A percentile compares a stretch with the other conserved stretches of the same genome.
Evolutionary conservation across 352 stramenopile genomes (phyloP).

Genomic region (Hyaloperonospora arabidopsidis): DNA sequence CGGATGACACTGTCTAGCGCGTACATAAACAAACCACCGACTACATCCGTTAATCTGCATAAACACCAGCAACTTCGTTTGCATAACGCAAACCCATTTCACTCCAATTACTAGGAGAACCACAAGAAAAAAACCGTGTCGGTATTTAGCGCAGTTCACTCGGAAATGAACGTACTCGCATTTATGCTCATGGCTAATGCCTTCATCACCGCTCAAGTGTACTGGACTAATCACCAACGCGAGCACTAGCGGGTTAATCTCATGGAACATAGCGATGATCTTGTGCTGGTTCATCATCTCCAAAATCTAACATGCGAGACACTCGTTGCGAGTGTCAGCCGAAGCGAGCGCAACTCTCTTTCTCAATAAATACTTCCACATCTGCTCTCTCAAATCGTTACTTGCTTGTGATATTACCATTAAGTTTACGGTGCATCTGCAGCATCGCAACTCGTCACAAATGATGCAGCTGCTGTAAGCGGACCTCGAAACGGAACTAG

Average conservation of each 20-base stretch:
- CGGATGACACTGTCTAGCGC: no score
- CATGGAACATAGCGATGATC: constrained; percentile 41
- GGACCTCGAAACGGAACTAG: constrained; percentile 63
- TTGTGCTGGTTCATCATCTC: constrained; percentile 52
- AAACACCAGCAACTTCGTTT: constrained; percentile 51
- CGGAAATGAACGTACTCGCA: constrained; percentile 1
- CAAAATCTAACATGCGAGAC: constrained; percentile 41
- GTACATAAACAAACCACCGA: constrained; percentile 47
- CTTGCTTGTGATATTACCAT: constrained; percentile 34
- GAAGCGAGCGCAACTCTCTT: constrained; percentile 39
- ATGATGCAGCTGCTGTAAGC: constrained; percentile 48
- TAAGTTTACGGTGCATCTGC: constrained; percentile 43
- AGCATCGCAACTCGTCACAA: constrained; percentile 38
- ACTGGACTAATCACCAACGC: constrained; percentile 27
- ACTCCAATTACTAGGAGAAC: constrained; percentile 43
- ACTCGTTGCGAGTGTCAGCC: constrained; percentile 26
- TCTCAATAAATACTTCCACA: constrained; percentile 56
- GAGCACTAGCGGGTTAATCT: constrained; percentile 38
- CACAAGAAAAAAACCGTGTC: constrained; percentile 42
- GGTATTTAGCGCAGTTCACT: constrained; percentile 26
- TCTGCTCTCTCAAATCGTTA: constrained; percentile 35
- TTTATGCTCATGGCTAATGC: constrained; percentile 7
- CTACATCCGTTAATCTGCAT: constrained; percentile 39
- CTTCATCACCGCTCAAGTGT: constrained; percentile 12
- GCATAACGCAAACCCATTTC: constrained; percentile 57